Evolutionary conservation across 2,329 filamentous ascomycete genomes (phyloP).

Genomic region (Xylaria sp.): DNA sequence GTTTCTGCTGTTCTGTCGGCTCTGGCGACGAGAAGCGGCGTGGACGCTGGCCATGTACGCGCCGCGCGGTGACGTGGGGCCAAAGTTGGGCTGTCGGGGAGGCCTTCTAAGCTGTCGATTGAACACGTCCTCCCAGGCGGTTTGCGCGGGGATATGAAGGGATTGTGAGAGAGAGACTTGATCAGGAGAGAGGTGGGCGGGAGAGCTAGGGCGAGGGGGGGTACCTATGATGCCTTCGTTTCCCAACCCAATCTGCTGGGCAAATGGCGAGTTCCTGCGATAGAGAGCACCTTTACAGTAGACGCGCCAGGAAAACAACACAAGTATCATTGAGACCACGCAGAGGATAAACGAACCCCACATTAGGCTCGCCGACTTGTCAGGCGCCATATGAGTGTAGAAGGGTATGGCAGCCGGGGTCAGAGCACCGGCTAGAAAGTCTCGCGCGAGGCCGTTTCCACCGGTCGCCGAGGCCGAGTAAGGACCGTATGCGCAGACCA

Average conservation of each 20-base stretch:
- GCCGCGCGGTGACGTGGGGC: slow-evolving; percentile 39
- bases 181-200: background rate
- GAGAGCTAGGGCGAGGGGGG: background rate
- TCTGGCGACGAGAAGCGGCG: slow-evolving; percentile 42
- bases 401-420: slow-evolving; percentile 69
- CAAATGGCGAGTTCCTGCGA: slow-evolving; percentile 62
- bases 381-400: slow-evolving; percentile 58
- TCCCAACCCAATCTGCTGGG: slow-evolving; percentile 66
- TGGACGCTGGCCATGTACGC: slow-evolving; percentile 44
- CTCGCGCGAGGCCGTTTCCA: slow-evolving; percentile 73
- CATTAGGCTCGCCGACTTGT: slow-evolving; percentile 60
- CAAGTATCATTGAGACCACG: slow-evolving; percentile 60
- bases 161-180: background rate
- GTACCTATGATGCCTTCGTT: slow-evolving; percentile 6
- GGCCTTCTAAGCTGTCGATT: background rate
- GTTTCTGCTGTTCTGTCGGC: slow-evolving; percentile 39
- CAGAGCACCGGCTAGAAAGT: slow-evolving; percentile 72
- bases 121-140: background rate
- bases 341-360: slow-evolving; percentile 65
- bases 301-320: slow-evolving; percentile 65
- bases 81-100: slow-evolving; percentile 21
- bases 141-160: background rate
- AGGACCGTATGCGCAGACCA: slow-evolving; percentile 73
- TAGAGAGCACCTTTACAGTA: slow-evolving; percentile 66
- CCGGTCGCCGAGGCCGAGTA: slow-evolving; percentile 74